Evolutionary conservation across 2,329 filamentous ascomycete genomes (phyloP).

Genomic region (Pseudocercospora ulei): DNA sequence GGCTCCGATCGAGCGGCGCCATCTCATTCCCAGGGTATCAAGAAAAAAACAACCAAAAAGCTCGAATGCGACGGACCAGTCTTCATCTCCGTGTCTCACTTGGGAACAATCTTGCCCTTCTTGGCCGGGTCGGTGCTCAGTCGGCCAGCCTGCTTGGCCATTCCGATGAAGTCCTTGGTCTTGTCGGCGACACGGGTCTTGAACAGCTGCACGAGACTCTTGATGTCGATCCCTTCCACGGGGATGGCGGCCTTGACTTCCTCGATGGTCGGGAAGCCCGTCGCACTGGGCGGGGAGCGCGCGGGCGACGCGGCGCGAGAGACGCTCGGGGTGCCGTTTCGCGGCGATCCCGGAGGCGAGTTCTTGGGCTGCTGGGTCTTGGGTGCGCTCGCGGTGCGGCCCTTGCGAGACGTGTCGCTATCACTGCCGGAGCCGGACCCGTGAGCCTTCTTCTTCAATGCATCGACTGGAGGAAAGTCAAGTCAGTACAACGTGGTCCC

Average conservation of each 20-base stretch:
- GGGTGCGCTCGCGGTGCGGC: conserved; percentile 40
- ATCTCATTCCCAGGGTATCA: too few relatives aligned
- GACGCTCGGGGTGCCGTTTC: conserved; percentile 29
- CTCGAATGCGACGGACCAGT: neutral
- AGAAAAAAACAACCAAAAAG: neutral
- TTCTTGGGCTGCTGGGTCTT: conserved; percentile 48
- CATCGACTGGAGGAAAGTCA: conserved; percentile 2
- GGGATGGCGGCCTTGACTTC: conserved; percentile 42
- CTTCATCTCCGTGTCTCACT: conserved; percentile 16
- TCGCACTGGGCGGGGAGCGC: conserved; percentile 14
- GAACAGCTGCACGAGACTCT: conserved; percentile 37
- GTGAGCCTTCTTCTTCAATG: conserved; percentile 12
- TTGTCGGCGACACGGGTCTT: conserved; percentile 36
- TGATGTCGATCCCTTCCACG: conserved; percentile 38
- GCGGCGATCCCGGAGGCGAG: conserved; percentile 40
- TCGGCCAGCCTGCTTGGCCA: conserved; percentile 36
- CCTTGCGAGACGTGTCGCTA: conserved; percentile 57
- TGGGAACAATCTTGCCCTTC: conserved; percentile 25
- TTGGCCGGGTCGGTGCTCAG: conserved; percentile 23
- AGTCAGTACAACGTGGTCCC: conserved; percentile 19
- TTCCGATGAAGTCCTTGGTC: conserved; percentile 37
- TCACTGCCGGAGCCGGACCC: conserved; percentile 57
- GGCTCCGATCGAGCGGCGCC: too few relatives aligned
- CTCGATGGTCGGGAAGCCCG: conserved; percentile 36
- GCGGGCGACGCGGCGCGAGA: conserved; percentile 29